Percentiles rank a stretch among this genome's conserved stretches.
These are phyloP conservation scores for Lachancea thermotolerans DNA, from an alignment of 805 yeast genomes.

Conservation along the genomic window DNA sequence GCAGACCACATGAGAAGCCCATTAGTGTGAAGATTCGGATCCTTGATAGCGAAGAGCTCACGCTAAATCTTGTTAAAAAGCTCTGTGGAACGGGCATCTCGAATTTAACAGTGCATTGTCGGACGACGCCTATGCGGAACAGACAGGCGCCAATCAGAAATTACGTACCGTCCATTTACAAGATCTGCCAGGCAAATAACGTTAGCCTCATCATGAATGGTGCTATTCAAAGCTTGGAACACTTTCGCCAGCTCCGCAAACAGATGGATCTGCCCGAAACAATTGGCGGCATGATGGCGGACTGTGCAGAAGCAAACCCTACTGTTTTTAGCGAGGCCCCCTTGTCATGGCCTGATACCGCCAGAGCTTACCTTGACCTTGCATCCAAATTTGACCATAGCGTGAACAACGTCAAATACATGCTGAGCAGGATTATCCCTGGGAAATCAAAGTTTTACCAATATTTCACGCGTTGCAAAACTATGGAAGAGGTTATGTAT, in stretches of 20 bases:
- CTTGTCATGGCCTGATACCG: conserved; percentile 47
- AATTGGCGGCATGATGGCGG: conserved; percentile 92
- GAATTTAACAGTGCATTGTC: conserved; percentile 85
- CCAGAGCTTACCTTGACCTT: conserved; percentile 48
- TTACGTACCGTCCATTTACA: conserved; percentile 54
- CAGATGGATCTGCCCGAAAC: conserved; percentile 42
- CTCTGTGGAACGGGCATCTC: conserved; percentile 73
- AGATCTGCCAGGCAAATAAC: conserved; percentile 51
- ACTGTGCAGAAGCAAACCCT: conserved; percentile 82
- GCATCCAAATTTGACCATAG: conserved; percentile 56
- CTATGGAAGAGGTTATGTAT: conserved; percentile 41
- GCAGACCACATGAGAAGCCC: conserved; percentile 67
- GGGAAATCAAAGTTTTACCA: conserved; percentile 61
- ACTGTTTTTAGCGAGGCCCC: conserved; percentile 52
- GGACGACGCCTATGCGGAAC: conserved; percentile 83
- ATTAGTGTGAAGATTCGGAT: conserved; percentile 88
- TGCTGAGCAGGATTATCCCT: conserved; percentile 71
- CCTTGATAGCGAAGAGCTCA: conserved; percentile 53
- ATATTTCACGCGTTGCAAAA: conserved; percentile 48
- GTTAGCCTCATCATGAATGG: conserved; percentile 83
- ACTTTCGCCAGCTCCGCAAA: conserved; percentile 45
- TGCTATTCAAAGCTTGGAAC: conserved; percentile 48
- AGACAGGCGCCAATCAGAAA: conserved; percentile 75
- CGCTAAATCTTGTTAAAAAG: conserved; percentile 51
- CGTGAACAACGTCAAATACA: conserved; percentile 71